Conservation (phyloP, 176 grass and related monocot species). For the Eremochloa ophiuroides region DNA sequence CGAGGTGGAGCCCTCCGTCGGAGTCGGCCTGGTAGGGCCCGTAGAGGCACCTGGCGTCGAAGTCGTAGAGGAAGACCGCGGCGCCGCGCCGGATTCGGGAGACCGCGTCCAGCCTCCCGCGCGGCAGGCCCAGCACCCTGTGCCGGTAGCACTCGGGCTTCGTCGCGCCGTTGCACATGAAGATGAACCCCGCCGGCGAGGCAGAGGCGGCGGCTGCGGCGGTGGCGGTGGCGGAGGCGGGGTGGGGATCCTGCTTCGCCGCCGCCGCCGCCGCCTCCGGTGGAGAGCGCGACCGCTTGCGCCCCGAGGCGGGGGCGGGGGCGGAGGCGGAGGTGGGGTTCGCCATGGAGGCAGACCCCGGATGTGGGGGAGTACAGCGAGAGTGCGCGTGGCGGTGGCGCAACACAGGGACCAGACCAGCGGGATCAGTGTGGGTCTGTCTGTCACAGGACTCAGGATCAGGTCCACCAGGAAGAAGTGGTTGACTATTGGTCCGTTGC, state of each 20-base stretch:
- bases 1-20: slow-evolving; percentile 49
- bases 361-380: background rate
- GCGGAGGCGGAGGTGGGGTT: background rate
- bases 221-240: background rate
- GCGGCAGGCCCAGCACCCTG: slow-evolving; percentile 62
- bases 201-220: background rate
- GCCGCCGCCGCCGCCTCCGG: background rate
- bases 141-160: slow-evolving; percentile 73
- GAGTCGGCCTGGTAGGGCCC: slow-evolving; percentile 65
- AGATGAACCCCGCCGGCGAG: slow-evolving; percentile 68
- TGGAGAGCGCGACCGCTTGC: slow-evolving; percentile 6
- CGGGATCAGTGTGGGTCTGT: too few species aligned
- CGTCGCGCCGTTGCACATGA: slow-evolving; percentile 65
- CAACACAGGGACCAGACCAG: too few species aligned
- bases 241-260: background rate
- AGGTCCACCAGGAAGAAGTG: too few species aligned
- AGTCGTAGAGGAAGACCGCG: slow-evolving; percentile 87
- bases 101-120: slow-evolving; percentile 44
- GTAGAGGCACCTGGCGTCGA: slow-evolving; percentile 57
- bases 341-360: slow-evolving; percentile 17
- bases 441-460: too few species aligned
- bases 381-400: too few species aligned
- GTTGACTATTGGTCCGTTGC: too few species aligned
- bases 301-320: background rate
- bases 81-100: slow-evolving; percentile 62